Evolutionary conservation across 768 basidiomycete species (phyloP), one percentile per base, ranked within the genome.

Genomic region (Auricularia sp.): DNA sequence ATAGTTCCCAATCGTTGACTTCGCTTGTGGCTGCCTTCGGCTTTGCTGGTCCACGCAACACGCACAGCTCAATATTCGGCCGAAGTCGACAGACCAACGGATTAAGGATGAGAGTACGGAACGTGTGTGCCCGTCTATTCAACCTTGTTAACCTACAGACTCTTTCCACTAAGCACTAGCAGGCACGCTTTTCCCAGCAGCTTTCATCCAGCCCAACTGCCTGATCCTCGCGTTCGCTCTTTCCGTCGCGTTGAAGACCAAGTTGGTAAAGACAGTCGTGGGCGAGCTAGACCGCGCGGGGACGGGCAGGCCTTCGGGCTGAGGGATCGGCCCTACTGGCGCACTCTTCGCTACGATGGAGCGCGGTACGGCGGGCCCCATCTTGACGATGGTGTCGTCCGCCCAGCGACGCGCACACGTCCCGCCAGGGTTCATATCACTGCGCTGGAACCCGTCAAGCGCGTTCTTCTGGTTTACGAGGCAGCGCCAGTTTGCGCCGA

Each of bases 401-500:
- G 56, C 56, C 56, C 56, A 59, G 34, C 56, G 56, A 4, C 56
- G 24, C 11, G 13, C 56, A 24, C 56, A 59, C 56, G 29, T 14
- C 16, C 56, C 56, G 24, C 56, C 56, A 29, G 29, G 56, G 34
- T 29, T 59, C 29, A 35, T 33, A 33, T 33, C 14, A 3, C 29
- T 14, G 24, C 29, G 29, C 56, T 59, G 56, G 56, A 59, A 35
- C 4, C 29, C 24, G 3, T 59, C 56, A 1, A 59, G 56, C 33
- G 29, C 56, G 56, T 35, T 59, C 56, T 59, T 59, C 56, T 59
- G 56, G 56, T 59, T 59, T 33, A 35, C 56, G 56, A 59, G 56
- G 56, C 56, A 59, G 56, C 56, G 24, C 56, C 56, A 59, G 56
- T 59, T 59, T 7, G 56, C 56, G 34, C 56, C 56, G 10, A 59